Evolutionary conservation across 2,329 filamentous ascomycete species (phyloP).

Genomic region (Fusarium palustre): DNA sequence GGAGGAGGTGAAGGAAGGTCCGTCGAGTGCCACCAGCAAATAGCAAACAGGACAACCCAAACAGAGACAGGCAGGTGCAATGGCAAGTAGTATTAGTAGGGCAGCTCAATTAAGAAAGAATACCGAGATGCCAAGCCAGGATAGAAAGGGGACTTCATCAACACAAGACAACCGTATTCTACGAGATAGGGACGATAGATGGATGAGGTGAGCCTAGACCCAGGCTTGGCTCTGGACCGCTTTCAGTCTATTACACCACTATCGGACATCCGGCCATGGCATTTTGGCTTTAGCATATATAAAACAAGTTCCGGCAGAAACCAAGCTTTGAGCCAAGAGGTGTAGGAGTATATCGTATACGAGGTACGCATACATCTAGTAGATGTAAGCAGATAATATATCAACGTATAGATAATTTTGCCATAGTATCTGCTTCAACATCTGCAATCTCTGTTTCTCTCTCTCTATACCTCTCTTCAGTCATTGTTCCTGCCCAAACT

Average conservation of each 20-base stretch:
- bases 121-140: constrained; percentile 23
- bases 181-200: neutral
- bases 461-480: constrained; percentile 7
- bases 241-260: constrained; percentile 38
- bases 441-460: neutral
- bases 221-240: constrained; percentile 4
- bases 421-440: neutral
- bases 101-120: constrained; percentile 39
- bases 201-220: constrained; percentile 8
- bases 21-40: constrained; percentile 7
- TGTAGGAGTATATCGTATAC: constrained; percentile 4
- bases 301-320: constrained; percentile 21
- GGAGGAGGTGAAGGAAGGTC: constrained; percentile 16
- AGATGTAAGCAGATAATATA: neutral
- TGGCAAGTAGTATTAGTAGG: neutral
- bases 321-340: constrained; percentile 31
- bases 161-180: constrained; percentile 12
- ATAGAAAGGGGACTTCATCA: constrained; percentile 27
- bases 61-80: constrained; percentile 27
- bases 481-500: constrained; percentile 20
- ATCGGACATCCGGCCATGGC: constrained; percentile 24
- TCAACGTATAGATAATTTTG: no score
- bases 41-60: constrained; percentile 4
- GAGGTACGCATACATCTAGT: neutral
- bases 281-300: constrained; percentile 34